Conservation (phyloP, 306 rosid species). For the Spatholobus suberectus region DNA sequence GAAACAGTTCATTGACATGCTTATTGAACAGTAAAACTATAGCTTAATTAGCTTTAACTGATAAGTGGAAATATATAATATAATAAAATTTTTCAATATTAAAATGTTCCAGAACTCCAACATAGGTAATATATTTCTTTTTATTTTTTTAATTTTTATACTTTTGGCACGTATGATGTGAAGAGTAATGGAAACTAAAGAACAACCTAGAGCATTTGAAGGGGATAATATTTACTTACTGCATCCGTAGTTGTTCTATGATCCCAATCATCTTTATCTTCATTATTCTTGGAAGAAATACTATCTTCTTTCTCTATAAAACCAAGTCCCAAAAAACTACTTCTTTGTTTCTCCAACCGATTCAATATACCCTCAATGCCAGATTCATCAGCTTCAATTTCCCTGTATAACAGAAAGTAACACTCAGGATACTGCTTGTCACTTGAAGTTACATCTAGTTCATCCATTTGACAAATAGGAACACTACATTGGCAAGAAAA, state of each 20-base stretch:
- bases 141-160: too few species aligned
- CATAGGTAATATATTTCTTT: background rate
- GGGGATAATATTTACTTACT: slow-evolving; percentile 53
- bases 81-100: background rate
- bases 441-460: background rate
- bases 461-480: slow-evolving; percentile 27
- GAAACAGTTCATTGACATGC: background rate
- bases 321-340: slow-evolving; percentile 49
- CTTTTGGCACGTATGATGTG: slow-evolving; percentile 25
- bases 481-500: background rate
- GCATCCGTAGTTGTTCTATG: slow-evolving; percentile 44
- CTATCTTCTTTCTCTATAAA: slow-evolving; percentile 50
- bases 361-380: slow-evolving; percentile 92
- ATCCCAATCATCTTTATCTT: slow-evolving; percentile 46
- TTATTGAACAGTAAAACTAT: background rate
- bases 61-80: slow-evolving; percentile 22
- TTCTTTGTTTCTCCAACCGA: slow-evolving; percentile 83
- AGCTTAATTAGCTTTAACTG: slow-evolving; percentile 14
- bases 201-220: slow-evolving; percentile 14
- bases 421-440: background rate
- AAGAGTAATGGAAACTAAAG: slow-evolving; percentile 9
- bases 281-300: background rate
- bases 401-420: slow-evolving; percentile 53
- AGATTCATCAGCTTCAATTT: slow-evolving; percentile 55
- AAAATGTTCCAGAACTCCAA: slow-evolving; percentile 2